Evolutionary conservation across 306 rosid species (phyloP), one percentile per base, ranked within the genome.

Genomic region (Rosa persica): DNA sequence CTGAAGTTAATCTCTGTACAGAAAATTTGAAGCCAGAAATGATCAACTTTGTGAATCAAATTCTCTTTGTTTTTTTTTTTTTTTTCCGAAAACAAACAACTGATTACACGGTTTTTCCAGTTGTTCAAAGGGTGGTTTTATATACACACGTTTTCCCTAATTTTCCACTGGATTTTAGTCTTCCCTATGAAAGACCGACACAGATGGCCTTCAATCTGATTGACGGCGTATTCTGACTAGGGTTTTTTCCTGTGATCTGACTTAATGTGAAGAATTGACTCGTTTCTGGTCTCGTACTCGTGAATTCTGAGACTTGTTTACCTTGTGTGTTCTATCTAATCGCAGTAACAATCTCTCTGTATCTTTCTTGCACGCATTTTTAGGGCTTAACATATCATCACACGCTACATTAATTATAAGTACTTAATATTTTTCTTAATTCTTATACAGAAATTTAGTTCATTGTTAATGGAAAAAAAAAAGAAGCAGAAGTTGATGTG

Each of bases 171-270:
- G 76, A 22, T 81, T 69, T 19, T 47, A 23, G 58, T 11, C 43
- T 78, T 77, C 72, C 46, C 52, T 78, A 40, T 30, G 4, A 42
- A 34, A 46, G 52, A 27, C 43, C 36, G 60, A 34, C 22, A 36
- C 39, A 9, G 72, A 73, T 62, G 69, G 16, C 30, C 47, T 78
- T 70, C 74, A 60, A 48, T 69, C 77, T 60, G 23, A 42, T 17
- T 12, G 43, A 30, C 65, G 3, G 22, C 23, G 22, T 23, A 44
- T 25, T 52, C 78, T 39, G 82, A 60, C 60, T 73, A 82, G 85
- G 82, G 76, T 74, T 72, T 58, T 58, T 58, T 13, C 5, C 64
- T 57, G 36, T 58, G 44, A 66, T 67, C 75, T 68, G 74, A 68
- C 30, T 46, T 16, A 3, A 36, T 66, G n/a, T 46, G 68, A 57